Percentiles rank a stretch among this genome's conserved stretches.
Evolutionary conservation across 1,139 yeast species (phyloP).

Genomic region (Saccharomyces pastorianus): DNA sequence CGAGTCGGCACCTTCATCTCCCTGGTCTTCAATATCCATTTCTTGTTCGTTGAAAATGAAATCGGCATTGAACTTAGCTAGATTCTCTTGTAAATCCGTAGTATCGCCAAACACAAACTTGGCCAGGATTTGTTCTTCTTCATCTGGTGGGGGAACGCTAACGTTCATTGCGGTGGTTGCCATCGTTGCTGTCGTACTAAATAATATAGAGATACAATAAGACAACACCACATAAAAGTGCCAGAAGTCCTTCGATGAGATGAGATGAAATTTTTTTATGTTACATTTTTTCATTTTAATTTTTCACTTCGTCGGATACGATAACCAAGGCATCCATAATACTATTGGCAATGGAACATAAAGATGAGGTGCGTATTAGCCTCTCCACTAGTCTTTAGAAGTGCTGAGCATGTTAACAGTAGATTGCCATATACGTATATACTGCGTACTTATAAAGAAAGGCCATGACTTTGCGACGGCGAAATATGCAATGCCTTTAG

Average conservation of each 20-base stretch:
- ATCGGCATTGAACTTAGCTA: slow-evolving; percentile 49
- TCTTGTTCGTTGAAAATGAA: slow-evolving; percentile 41
- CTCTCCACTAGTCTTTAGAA: no score
- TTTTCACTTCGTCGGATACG: background rate
- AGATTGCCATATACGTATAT: background rate
- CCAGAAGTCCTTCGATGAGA: slow-evolving; percentile 13
- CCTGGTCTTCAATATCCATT: slow-evolving; percentile 34
- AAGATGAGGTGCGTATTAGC: background rate
- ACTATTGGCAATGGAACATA: background rate
- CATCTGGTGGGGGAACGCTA: slow-evolving; percentile 61
- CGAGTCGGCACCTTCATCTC: slow-evolving; percentile 29
- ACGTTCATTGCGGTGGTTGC: slow-evolving; percentile 9
- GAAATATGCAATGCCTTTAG: slow-evolving; percentile 5
- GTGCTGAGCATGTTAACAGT: no score
- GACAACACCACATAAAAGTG: background rate
- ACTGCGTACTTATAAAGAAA: background rate
- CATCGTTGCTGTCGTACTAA: slow-evolving; percentile 7
- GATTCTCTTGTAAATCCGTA: slow-evolving; percentile 64
- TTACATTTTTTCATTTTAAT: slow-evolving; percentile 6
- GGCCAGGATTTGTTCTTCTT: slow-evolving; percentile 71
- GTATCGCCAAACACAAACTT: slow-evolving; percentile 85
- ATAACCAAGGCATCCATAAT: background rate
- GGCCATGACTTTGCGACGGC: background rate
- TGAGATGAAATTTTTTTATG: slow-evolving; percentile 15
- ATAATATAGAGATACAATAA: background rate